Percentiles rank a stretch among this genome's conserved stretches.
phyloP scores from a whole-genome alignment of 805 yeast species.

The Ogataea nakhonphanomensis region DNA sequence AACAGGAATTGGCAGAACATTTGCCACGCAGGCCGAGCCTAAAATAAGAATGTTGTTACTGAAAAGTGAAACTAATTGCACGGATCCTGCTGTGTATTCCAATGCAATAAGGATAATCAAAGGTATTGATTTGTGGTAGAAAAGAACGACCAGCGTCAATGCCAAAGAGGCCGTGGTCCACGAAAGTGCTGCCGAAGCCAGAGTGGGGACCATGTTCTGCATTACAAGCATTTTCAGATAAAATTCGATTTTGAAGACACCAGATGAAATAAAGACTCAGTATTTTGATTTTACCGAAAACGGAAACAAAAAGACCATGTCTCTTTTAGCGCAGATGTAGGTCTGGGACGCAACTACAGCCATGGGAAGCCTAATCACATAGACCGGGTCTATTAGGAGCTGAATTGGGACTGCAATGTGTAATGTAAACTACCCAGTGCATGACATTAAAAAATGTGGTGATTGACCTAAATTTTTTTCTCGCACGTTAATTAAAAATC shows the following conservation, averaged over 20 bases:
- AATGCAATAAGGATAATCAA: slow-evolving; percentile 4
- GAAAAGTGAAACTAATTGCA: slow-evolving; percentile 2
- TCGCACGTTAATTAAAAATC: slow-evolving; percentile 1
- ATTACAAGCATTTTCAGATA: slow-evolving; percentile 2
- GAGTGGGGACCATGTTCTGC: slow-evolving; percentile 3
- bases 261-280: slow-evolving; percentile 3
- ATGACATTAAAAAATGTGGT: background rate
- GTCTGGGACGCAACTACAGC: no score
- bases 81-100: slow-evolving; percentile 4
- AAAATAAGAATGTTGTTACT: background rate
- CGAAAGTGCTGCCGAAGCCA: slow-evolving; percentile 10
- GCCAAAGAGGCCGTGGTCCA: slow-evolving; percentile 14
- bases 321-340: no score
- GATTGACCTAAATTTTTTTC: slow-evolving; percentile 3
- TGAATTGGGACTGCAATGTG: no score
- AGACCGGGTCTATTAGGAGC: no score
- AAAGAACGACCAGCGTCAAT: slow-evolving; percentile 6
- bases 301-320: background rate
- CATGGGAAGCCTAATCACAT: no score
- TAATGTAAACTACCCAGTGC: background rate
- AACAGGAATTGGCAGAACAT: slow-evolving; percentile 9
- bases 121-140: slow-evolving; percentile 4
- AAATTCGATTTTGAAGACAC: background rate
- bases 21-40: background rate
- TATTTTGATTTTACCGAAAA: slow-evolving; percentile 8